These are phyloP conservation scores for Arabidopsis suecica DNA, from an alignment of 345 rosid genomes.

Conservation along the genomic window DNA sequence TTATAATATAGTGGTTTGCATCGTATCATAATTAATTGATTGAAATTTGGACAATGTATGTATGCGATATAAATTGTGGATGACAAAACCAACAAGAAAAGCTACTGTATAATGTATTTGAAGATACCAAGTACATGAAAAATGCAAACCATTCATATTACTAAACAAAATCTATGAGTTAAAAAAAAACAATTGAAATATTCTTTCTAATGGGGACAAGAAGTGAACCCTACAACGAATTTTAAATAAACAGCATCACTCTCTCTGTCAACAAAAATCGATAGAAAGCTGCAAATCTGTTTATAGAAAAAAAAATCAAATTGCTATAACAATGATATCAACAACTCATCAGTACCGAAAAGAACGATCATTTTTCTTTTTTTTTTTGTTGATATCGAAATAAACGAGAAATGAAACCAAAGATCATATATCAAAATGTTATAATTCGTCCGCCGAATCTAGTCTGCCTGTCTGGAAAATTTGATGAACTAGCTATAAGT, in stretches of 20 bases:
- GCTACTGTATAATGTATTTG: not conserved
- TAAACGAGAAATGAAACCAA: not conserved
- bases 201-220: not conserved
- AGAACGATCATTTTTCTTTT: not conserved
- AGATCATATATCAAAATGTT: not conserved
- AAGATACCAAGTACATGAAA: not conserved
- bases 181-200: not conserved
- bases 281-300: not conserved
- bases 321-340: not conserved
- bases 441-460: not conserved
- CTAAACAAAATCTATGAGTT: not conserved
- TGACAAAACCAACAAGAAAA: not conserved
- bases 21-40: no score
- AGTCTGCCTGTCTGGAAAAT: not conserved
- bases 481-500: not conserved
- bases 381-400: not conserved
- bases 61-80: not conserved
- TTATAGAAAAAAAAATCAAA: not conserved
- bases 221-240: constrained; percentile 21
- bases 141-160: not conserved
- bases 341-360: constrained; percentile 1
- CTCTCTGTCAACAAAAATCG: not conserved
- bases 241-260: constrained; percentile 10
- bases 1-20: no score
- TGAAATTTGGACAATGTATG: not conserved